phyloP scores from a whole-genome alignment of 2,329 filamentous ascomycete genomes.

The Elsinoe ampelina region DNA sequence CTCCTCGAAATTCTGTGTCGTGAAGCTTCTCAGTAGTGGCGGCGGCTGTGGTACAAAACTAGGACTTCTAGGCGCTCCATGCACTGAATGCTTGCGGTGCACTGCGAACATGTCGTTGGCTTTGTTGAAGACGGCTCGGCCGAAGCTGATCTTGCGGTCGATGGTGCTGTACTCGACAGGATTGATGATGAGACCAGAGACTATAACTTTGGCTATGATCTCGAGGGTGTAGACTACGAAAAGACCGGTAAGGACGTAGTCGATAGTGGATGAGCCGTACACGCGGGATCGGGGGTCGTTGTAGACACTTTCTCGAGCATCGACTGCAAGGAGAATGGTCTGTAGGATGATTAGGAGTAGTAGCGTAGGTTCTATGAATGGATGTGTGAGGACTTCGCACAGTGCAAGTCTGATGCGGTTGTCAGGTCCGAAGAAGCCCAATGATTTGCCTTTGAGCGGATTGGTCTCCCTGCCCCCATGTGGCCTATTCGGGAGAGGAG shows the following conservation, averaged over 20 bases:
- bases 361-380: conserved; percentile 77
- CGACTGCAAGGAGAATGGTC: conserved; percentile 76
- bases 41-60: conserved; percentile 26
- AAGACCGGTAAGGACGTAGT: conserved; percentile 71
- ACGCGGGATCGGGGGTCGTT: conserved; percentile 46
- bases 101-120: conserved; percentile 73
- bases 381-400: conserved; percentile 77
- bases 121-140: conserved; percentile 64
- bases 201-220: conserved; percentile 71
- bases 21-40: conserved; percentile 28
- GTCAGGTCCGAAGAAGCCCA: conserved; percentile 75
- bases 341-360: conserved; percentile 81
- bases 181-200: conserved; percentile 88
- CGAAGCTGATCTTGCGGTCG: conserved; percentile 65
- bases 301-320: conserved; percentile 65
- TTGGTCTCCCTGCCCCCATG: conserved; percentile 41
- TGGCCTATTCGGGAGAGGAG: conserved; percentile 20
- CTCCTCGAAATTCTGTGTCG: conserved; percentile 32
- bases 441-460: conserved; percentile 73
- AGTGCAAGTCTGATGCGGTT: conserved; percentile 64
- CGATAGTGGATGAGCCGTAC: conserved; percentile 62
- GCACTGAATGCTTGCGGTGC: conserved; percentile 61
- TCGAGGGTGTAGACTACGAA: conserved; percentile 89
- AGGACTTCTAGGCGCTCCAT: conserved; percentile 31
- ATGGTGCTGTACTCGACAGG: conserved; percentile 86